phyloP scores from a whole-genome alignment of 2,329 filamentous ascomycete genomes.

The Pseudogymnoascus destructans region DNA sequence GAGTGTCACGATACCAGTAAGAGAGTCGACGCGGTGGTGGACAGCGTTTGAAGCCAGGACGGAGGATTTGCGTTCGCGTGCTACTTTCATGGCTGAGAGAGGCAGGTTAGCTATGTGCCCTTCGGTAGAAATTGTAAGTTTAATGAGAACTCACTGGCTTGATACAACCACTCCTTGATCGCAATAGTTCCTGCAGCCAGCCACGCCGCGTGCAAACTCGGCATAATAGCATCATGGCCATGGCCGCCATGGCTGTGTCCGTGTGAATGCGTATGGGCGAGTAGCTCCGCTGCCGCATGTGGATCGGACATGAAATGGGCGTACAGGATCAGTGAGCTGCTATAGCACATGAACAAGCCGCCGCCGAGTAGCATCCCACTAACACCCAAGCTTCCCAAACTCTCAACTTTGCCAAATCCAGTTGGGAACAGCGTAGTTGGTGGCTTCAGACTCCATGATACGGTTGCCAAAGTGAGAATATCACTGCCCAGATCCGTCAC shows the following conservation, averaged over 20 bases:
- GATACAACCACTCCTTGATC: constrained; percentile 94
- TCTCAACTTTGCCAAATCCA: constrained; percentile 97
- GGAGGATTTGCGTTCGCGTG: constrained; percentile 83
- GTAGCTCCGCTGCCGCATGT: constrained; percentile 37
- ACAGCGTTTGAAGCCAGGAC: constrained; percentile 92
- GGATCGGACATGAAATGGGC: constrained; percentile 59
- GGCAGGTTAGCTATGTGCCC: constrained; percentile 16
- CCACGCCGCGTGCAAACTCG: constrained; percentile 91
- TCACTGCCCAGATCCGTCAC: constrained; percentile 92
- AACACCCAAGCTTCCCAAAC: constrained; percentile 81
- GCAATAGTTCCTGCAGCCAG: constrained; percentile 78
- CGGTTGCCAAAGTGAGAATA: constrained; percentile 83
- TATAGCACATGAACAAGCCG: constrained; percentile 82
- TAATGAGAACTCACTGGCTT: constrained; percentile 59
- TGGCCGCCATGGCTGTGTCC: constrained; percentile 48
- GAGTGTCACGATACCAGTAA: constrained; percentile 88
- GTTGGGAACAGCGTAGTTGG: constrained; percentile 74
- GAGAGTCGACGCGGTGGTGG: constrained; percentile 89
- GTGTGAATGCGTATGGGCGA: constrained; percentile 46
- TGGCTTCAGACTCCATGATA: constrained; percentile 81
- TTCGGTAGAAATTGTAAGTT: not conserved
- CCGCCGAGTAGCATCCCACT: constrained; percentile 82
- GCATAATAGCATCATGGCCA: constrained; percentile 48
- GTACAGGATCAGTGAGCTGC: constrained; percentile 56
- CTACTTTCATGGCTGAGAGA: constrained; percentile 75